Evolutionary conservation across 2,329 filamentous ascomycete species (phyloP).

Genomic region (Xylaria sp.): DNA sequence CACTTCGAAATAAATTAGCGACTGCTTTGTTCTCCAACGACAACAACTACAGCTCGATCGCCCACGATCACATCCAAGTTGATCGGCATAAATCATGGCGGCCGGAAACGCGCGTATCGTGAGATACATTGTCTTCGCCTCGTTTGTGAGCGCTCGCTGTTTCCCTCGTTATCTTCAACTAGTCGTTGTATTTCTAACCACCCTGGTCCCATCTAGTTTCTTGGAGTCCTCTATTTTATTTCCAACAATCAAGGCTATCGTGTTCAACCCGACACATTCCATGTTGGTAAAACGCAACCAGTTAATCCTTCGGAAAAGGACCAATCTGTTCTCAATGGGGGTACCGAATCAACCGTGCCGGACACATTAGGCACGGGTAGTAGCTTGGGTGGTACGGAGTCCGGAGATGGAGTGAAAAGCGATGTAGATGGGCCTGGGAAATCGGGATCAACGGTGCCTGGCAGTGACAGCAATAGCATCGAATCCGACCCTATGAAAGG

Average conservation of each 20-base stretch:
- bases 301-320: conserved; percentile 37
- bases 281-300: conserved; percentile 33
- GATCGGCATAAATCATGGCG: conserved; percentile 54
- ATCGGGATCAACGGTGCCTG: conserved; percentile 23
- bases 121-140: conserved; percentile 79
- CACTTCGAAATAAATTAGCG: neutral
- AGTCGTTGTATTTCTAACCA: conserved; percentile 32
- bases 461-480: conserved; percentile 32
- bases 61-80: neutral
- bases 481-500: conserved; percentile 36
- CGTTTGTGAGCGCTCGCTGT: conserved; percentile 69
- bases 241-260: conserved; percentile 61
- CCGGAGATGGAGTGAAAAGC: conserved; percentile 20
- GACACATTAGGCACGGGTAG: conserved; percentile 30
- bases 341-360: conserved; percentile 38
- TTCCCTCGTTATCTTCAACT: neutral
- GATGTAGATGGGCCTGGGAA: conserved; percentile 17
- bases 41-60: conserved; percentile 6
- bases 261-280: conserved; percentile 48
- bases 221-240: conserved; percentile 83
- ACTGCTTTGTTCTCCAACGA: conserved; percentile 18
- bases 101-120: conserved; percentile 75
- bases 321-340: conserved; percentile 31
- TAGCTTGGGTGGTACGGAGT: conserved; percentile 25
- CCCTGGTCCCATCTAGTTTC: conserved; percentile 49